Evolutionary conservation across 352 stramenopile species (phyloP), one percentile per base, ranked within the genome.

Genomic region (Halophytophthora polymorphica): DNA sequence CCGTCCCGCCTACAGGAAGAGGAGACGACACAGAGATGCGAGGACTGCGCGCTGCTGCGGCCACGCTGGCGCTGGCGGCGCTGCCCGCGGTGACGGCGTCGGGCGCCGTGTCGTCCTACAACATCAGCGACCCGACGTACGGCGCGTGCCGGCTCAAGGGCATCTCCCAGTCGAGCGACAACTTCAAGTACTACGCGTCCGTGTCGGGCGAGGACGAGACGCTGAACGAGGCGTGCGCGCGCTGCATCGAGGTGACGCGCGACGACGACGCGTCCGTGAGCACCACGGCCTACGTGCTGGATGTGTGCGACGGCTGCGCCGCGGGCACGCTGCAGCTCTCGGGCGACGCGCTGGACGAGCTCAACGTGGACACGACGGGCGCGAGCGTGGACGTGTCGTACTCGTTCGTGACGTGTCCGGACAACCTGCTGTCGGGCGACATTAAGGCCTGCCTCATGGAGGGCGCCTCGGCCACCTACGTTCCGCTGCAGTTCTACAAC

Each of bases 401-500:
- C 66, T 65, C 73, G 62, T 89, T 82, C 29, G 51, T 73, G 12
- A 73, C 52, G 39, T 93, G 83, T 50, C 79, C 83, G 2, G 45
- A 62, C 25, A 59, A 64, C 15, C 70, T 90, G 37, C 56, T 88
- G 47, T 61, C 73, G n/a, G 83, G 83, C 10, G 71, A 86, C 51
- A 77, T 93, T 23, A 82, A 83, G 53, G 83, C 81, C 36, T 93
- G 83, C 53, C 56, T 91, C 6, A 92, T 92, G 81, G 83, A 93
- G 47, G 83, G 83, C 33, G 77, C 76, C 21, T 89, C 78, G 18
- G 71, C 72, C 31, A 73, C 82, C 31, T 93, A 93, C 69, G 77
- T 92, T 36, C 83, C 83, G 34, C 61, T 93, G 40, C 81, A 93
- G 67, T 84, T 92, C 37, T 88, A 74, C 62, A 91, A 92, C 68